Evolutionary conservation across 371 early-diverging fungal species (phyloP).

Genomic region (Syncephalastrum racemosum): DNA sequence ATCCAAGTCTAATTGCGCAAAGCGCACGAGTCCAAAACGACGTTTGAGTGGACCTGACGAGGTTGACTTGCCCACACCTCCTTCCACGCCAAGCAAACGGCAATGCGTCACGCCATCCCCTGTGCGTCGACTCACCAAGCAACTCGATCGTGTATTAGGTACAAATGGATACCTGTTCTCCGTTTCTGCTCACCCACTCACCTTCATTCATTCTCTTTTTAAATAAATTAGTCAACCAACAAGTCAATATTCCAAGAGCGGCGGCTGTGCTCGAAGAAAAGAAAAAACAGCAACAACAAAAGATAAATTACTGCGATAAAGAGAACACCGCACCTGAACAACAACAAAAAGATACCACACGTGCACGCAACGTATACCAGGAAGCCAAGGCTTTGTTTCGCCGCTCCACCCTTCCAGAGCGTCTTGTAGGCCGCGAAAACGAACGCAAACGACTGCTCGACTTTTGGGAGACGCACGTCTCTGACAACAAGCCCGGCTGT

Average conservation of each 20-base stretch:
- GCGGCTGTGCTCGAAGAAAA: constrained; percentile 1
- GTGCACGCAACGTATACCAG: constrained; percentile 8
- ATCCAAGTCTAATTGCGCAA: too few relatives aligned
- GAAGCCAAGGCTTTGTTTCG: constrained; percentile 19
- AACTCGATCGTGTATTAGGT: constrained; percentile 1
- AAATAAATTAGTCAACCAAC: too few relatives aligned
- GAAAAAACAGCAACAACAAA: constrained; percentile 5
- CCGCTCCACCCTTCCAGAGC: constrained; percentile 61
- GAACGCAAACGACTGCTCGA: constrained; percentile 62
- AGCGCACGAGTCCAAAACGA: too few relatives aligned
- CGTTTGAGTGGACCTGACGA: too few relatives aligned
- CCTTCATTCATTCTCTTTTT: too few relatives aligned
- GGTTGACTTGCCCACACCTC: too few relatives aligned
- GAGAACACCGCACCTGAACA: background rate
- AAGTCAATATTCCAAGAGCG: too few relatives aligned
- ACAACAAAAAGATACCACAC: constrained; percentile 2
- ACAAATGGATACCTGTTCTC: too few relatives aligned
- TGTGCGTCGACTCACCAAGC: background rate
- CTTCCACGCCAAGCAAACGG: constrained; percentile 5
- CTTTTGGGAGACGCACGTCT: constrained; percentile 55
- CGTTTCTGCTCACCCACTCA: too few relatives aligned
- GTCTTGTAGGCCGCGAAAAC: constrained; percentile 70
- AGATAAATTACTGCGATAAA: constrained; percentile 2
- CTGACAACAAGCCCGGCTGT: constrained; percentile 51
- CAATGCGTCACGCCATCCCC: constrained; percentile 2